Evolutionary conservation across 768 basidiomycete species (phyloP).

Genomic region (Imleria badia): DNA sequence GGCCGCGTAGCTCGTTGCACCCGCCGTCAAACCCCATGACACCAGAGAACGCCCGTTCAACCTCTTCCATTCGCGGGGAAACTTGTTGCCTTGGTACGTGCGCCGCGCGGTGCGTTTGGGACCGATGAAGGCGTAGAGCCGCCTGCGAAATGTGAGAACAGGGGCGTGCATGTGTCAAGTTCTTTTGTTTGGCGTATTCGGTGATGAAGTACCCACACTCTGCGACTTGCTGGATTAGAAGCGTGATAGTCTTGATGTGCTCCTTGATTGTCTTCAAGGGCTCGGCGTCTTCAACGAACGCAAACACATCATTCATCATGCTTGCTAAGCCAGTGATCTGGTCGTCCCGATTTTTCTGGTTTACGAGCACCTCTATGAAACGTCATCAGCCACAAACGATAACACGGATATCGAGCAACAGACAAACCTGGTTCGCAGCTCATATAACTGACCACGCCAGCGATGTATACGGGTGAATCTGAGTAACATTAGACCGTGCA

Average conservation of each 20-base stretch:
- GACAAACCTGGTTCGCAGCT: background rate
- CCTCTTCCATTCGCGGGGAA: too few species aligned
- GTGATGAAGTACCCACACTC: conserved; percentile 2
- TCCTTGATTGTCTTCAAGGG: background rate
- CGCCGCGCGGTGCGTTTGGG: too few species aligned
- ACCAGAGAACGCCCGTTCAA: too few species aligned
- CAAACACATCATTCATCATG: too few species aligned
- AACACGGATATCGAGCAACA: too few species aligned
- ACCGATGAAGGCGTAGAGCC: too few species aligned
- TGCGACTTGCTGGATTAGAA: background rate
- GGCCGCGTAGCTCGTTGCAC: too few species aligned
- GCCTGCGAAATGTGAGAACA: too few species aligned
- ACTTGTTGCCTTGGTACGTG: too few species aligned
- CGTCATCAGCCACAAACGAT: background rate
- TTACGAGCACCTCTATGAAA: background rate
- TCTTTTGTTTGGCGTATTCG: background rate
- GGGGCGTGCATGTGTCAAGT: too few species aligned
- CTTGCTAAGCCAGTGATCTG: background rate
- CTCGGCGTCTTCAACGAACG: background rate
- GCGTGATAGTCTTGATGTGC: background rate
- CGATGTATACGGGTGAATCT: background rate
- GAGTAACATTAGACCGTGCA: background rate
- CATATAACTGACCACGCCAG: background rate
- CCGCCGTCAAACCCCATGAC: too few species aligned
- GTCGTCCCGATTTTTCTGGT: background rate